These are phyloP conservation scores for Tulasnella sp. DNA, from an alignment of 768 basidiomycete species.

Conservation along the genomic window DNA sequence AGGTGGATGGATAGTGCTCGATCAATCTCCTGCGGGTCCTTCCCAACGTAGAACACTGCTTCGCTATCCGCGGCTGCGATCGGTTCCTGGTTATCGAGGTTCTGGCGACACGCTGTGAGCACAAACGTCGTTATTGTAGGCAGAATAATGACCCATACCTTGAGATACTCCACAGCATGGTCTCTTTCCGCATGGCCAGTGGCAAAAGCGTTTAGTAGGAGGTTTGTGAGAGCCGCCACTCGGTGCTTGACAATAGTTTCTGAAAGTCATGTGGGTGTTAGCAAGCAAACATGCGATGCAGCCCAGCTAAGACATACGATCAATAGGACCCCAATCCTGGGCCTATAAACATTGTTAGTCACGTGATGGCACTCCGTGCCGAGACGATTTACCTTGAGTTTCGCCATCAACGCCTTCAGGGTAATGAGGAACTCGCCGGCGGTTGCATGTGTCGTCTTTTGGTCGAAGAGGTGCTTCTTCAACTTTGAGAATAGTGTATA, in stretches of 20 bases:
- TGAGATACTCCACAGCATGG: constrained; percentile 38
- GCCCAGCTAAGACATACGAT: constrained; percentile 34
- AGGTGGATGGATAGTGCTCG: not conserved
- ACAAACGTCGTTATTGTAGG: not conserved
- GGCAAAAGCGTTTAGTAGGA: constrained; percentile 38
- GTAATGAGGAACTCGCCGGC: constrained; percentile 45
- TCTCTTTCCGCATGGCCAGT: constrained; percentile 37
- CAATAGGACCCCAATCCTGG: constrained; percentile 47
- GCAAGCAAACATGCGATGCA: constrained; percentile 24
- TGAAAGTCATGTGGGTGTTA: constrained; percentile 31
- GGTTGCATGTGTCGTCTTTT: constrained; percentile 36
- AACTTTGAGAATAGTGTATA: constrained; percentile 42
- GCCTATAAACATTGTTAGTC: not conserved
- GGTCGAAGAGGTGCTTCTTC: constrained; percentile 37
- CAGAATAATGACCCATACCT: constrained; percentile 28
- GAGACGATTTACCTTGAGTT: constrained; percentile 38
- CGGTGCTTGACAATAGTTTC: constrained; percentile 26
- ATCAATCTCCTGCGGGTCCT: constrained; percentile 15
- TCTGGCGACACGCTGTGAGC: constrained; percentile 31
- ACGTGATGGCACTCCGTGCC: not conserved
- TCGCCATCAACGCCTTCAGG: constrained; percentile 55
- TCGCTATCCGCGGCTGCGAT: constrained; percentile 32
- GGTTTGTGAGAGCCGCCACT: constrained; percentile 24
- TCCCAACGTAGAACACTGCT: constrained; percentile 28
- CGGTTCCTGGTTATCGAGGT: constrained; percentile 38